Evolutionary conservation across 2,329 filamentous ascomycete species (phyloP).

Genomic region (Tolypocladium guangdongense): DNA sequence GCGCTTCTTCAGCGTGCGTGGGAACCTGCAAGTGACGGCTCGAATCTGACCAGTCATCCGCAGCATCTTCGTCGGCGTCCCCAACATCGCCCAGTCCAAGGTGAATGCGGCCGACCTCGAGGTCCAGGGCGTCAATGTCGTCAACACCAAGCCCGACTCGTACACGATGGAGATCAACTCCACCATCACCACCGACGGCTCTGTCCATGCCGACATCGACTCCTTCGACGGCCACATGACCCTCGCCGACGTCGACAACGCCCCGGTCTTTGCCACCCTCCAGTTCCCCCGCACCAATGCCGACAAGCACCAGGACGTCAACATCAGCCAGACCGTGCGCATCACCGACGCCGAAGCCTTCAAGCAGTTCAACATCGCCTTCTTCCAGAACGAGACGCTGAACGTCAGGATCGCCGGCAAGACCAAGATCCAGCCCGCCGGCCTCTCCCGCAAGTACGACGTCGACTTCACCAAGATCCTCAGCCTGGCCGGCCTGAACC

Average conservation of each 20-base stretch:
- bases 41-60: not conserved
- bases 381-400: constrained; percentile 39
- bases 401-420: constrained; percentile 39
- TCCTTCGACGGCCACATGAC: constrained; percentile 43
- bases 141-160: constrained; percentile 30
- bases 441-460: constrained; percentile 35
- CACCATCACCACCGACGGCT: constrained; percentile 40
- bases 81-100: constrained; percentile 45
- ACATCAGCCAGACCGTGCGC: constrained; percentile 36
- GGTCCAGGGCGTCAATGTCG: constrained; percentile 39
- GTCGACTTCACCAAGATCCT: constrained; percentile 48
- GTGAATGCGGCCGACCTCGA: constrained; percentile 41
- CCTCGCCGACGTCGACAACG: constrained; percentile 35
- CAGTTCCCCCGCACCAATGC: constrained; percentile 40
- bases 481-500: constrained; percentile 38
- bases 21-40: not conserved
- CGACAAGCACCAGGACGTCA: constrained; percentile 37
- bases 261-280: constrained; percentile 38
- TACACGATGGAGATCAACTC: constrained; percentile 46
- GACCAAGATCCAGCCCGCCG: constrained; percentile 38
- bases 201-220: constrained; percentile 39
- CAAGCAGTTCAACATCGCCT: constrained; percentile 42
- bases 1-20: not conserved
- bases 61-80: constrained; percentile 46
- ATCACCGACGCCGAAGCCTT: constrained; percentile 38